These are phyloP conservation scores for Penicillium oxalicum DNA, from an alignment of 2,329 filamentous ascomycete genomes.

Conservation along the genomic window DNA sequence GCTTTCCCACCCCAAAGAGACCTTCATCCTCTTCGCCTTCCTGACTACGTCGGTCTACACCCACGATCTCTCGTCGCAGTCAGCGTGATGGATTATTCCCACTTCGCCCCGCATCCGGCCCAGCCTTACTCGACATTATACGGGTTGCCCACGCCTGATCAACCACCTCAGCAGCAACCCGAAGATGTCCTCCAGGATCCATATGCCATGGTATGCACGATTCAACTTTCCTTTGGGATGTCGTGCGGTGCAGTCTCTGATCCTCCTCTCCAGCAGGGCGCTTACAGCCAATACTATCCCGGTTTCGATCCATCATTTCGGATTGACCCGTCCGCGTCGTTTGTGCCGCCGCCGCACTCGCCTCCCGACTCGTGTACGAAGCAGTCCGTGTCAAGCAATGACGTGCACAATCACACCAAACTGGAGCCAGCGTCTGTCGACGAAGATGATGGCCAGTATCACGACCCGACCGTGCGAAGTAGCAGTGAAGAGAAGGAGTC, in stretches of 20 bases:
- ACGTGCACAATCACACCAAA: slow-evolving; percentile 14
- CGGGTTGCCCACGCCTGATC: slow-evolving; percentile 40
- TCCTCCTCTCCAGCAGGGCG: slow-evolving; percentile 19
- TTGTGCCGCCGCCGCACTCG: slow-evolving; percentile 31
- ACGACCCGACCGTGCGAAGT: slow-evolving; percentile 35
- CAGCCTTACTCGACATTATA: slow-evolving; percentile 46
- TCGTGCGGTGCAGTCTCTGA: slow-evolving; percentile 9
- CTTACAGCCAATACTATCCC: slow-evolving; percentile 33
- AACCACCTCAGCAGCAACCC: slow-evolving; percentile 32
- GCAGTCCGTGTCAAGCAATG: slow-evolving; percentile 29
- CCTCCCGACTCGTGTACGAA: slow-evolving; percentile 33
- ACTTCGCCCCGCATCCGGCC: slow-evolving; percentile 40
- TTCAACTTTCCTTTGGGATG: background rate
- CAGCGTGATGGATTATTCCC: slow-evolving; percentile 51
- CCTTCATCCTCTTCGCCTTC: background rate
- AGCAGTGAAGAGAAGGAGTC: slow-evolving; percentile 52
- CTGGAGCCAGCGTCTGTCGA: slow-evolving; percentile 26
- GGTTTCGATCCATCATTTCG: slow-evolving; percentile 37
- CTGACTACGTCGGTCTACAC: background rate
- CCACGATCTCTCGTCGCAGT: background rate
- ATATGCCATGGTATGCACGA: slow-evolving; percentile 25
- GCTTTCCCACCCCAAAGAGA: background rate
- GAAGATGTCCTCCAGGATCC: slow-evolving; percentile 44
- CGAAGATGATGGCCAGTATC: slow-evolving; percentile 22
- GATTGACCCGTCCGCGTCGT: slow-evolving; percentile 27